Percentiles rank a stretch among this genome's conserved stretches.
Conservation (phyloP, 179 eudicot species). For the Camellia oleifera region DNA sequence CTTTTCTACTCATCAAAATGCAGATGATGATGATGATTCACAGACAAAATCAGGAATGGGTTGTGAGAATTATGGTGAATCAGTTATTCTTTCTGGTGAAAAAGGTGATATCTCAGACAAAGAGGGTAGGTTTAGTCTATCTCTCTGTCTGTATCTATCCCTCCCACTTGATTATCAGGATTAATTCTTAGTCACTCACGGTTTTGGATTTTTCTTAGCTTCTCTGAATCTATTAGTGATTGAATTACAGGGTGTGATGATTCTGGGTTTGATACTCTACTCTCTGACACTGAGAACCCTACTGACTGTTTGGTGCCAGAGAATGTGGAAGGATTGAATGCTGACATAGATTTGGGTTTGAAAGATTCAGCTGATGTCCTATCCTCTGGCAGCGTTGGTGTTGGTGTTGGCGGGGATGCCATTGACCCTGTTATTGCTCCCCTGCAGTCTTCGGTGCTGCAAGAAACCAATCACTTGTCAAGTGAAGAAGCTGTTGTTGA, state of each 20-base stretch:
- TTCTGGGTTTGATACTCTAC: neutral
- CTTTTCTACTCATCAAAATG: neutral
- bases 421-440: neutral
- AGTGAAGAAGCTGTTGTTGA: neutral
- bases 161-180: neutral
- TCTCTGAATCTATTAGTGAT: neutral
- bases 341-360: neutral
- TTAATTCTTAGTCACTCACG: neutral
- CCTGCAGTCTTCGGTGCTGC: neutral
- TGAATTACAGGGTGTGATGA: neutral
- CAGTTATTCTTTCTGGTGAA: neutral
- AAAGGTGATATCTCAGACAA: neutral
- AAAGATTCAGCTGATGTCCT: slow-evolving; percentile 10
- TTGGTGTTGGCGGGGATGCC: neutral
- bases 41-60: neutral
- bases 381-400: neutral
- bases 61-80: neutral
- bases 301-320: slow-evolving; percentile 6
- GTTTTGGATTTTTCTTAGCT: neutral
- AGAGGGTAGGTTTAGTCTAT: slow-evolving; percentile 10
- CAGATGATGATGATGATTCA: slow-evolving; percentile 3
- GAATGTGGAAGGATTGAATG: neutral
- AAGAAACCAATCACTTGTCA: neutral
- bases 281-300: neutral
- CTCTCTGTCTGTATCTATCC: neutral